These are phyloP conservation scores for Pseudogymnoascus destructans DNA, from an alignment of 2,329 filamentous ascomycete genomes.

Conservation along the genomic window DNA sequence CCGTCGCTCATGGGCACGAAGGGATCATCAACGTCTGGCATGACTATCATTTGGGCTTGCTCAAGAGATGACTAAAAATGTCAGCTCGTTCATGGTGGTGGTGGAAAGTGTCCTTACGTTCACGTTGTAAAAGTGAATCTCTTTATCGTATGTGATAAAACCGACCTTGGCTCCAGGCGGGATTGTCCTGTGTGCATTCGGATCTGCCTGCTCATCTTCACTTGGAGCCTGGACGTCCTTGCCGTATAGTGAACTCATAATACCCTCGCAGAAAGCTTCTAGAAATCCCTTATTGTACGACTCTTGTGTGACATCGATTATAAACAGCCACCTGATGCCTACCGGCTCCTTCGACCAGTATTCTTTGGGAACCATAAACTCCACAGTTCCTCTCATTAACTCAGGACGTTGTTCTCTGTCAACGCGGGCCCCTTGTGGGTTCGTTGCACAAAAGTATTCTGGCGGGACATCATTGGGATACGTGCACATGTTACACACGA, in stretches of 20 bases:
- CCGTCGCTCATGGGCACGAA: conserved; percentile 87
- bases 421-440: conserved; percentile 71
- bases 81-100: neutral
- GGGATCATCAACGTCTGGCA: conserved; percentile 93
- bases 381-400: conserved; percentile 80
- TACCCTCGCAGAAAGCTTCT: conserved; percentile 80
- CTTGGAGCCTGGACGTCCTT: conserved; percentile 38
- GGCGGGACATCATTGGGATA: conserved; percentile 88
- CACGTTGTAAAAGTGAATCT: conserved; percentile 96
- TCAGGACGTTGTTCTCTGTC: conserved; percentile 85
- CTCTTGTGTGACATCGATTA: conserved; percentile 89
- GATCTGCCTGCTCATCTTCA: conserved; percentile 37
- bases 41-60: conserved; percentile 94
- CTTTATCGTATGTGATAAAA: conserved; percentile 91
- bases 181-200: conserved; percentile 38
- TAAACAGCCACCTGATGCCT: conserved; percentile 74
- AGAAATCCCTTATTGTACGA: conserved; percentile 82
- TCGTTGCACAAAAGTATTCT: conserved; percentile 89
- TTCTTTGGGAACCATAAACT: conserved; percentile 94
- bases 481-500: conserved; percentile 95
- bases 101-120: conserved; percentile 43
- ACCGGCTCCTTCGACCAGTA: conserved; percentile 96
- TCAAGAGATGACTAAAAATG: conserved; percentile 52
- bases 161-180: conserved; percentile 77
- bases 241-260: conserved; percentile 73